Conservation (phyloP, 208 protist genomes). For the Pavlovales sp. region DNA sequence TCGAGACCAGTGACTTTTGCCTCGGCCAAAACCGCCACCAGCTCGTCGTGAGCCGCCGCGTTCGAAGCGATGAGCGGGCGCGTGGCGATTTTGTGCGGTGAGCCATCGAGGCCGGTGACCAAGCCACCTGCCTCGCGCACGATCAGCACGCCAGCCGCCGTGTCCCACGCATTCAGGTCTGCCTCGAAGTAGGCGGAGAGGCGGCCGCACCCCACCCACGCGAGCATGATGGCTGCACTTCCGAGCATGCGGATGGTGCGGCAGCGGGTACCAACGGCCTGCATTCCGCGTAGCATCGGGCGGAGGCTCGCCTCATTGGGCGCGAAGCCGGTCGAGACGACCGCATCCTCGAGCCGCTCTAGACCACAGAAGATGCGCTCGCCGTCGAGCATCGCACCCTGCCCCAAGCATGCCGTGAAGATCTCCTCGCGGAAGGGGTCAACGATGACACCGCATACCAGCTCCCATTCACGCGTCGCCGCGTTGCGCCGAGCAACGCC, state of each 20-base stretch:
- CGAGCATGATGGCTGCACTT: slow-evolving; percentile 10
- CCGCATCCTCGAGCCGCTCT: not conserved
- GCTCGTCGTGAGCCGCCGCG: not conserved
- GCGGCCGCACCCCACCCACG: slow-evolving; percentile 30
- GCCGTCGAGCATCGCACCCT: slow-evolving; percentile 6
- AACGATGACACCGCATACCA: not conserved
- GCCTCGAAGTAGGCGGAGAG: slow-evolving; percentile 23
- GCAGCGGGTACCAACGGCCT: not conserved
- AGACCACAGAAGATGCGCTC: not conserved
- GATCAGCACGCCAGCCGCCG: slow-evolving; percentile 17
- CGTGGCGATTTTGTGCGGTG: not conserved
- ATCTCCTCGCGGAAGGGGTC: slow-evolving; percentile 14
- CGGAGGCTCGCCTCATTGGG: not conserved
- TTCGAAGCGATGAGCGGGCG: not conserved
- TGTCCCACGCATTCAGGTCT: slow-evolving; percentile 24
- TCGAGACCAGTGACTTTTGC: too few species aligned
- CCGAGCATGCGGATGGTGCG: slow-evolving; percentile 31
- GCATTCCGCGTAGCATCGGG: not conserved
- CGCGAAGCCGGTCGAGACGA: not conserved
- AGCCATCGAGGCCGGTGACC: not conserved
- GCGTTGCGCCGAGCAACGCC: not conserved
- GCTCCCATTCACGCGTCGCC: not conserved
- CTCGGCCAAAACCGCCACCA: too few species aligned
- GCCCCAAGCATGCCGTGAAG: not conserved
- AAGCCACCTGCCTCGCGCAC: slow-evolving; percentile 2